Evolutionary conservation across 768 basidiomycete genomes (phyloP), one percentile per base, ranked within the genome.

Genomic region (Leccinum subgranulosum): DNA sequence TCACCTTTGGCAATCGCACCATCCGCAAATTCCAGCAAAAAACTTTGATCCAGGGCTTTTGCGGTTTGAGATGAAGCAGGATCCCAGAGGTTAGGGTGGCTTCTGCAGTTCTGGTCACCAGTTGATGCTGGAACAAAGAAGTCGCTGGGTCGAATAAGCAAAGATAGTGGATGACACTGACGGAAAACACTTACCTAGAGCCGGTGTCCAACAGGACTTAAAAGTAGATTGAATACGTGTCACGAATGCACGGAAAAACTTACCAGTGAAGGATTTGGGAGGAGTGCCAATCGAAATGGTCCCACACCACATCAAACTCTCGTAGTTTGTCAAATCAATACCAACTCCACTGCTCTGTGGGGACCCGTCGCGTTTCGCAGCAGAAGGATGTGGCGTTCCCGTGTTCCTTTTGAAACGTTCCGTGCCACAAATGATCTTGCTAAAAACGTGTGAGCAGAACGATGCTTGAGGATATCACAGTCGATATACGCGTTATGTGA

Each of bases 1-100:
- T 66, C 59, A 14, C 77, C 80, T 0, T 53, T 39, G n/a, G 11
- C 31, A 31, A 31, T 31, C 31, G 31, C 31, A 31, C 31, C 31
- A 31, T 31, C 31, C 31, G 12, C 31, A 31, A 31, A 31, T 31
- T 31, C 31, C 31, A 31, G 31, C 11, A 31, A 31, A 31, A 31
- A 31, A 31, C 31, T 12, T 15, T 7, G 34, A 34, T 15, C 12
- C 34, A 15, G 15, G 6, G 34, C 34, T 6, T 34, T 15, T 34
- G 15, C 15, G 15, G 14, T 34, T 34, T 14, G 31, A 31, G 31
- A 31, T 11, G 31, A 31, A 31, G 11, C 31, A 31, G 31, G 11
- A 31, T 31, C 31, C 31, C 36, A 36, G 36, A 36, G 17, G 17
- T 36, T 36, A 17, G 8, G 36, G 36, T 39, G 36, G 36, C 17